Evolutionary conservation across 78 protist species (phyloP), one percentile per base, ranked within the genome.

Genomic region (Dictyostelium capitatum): DNA sequence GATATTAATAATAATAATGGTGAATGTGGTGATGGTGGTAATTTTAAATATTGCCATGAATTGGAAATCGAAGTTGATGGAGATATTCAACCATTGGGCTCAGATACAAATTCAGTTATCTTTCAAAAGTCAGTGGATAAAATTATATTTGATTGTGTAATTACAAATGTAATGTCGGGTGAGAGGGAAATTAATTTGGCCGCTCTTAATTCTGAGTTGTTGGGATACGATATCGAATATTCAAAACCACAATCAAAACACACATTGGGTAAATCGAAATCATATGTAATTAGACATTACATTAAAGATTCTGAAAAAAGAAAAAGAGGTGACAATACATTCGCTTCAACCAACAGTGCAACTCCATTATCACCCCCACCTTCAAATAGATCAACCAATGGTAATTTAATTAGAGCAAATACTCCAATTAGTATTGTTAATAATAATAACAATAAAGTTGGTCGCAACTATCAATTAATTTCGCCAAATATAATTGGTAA

Each of bases 241-340:
- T 62, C 70, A 62, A 62, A 62, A 62, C 70, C 70, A 62, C 70
- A 62, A 62, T 62, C 70, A 7, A 62, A 62, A 62, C 70, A 62
- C 2, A 23, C 70, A 3, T 37, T 62, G n/a, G 70, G 70, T 62
- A 62, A 62, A 62, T 17, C 28, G 0, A 62, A 32, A 62, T 62
- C 70, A 7, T 62, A 62, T 62, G 70, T 62, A 62, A 62, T 62
- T 62, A 62, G 70, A 11, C 70, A 62, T 62, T 62, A 62, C 28
- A 62, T 62, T 62, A 62, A 62, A 25, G 70, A 62, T 62, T 62
- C 70, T 25, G 70, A 62, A 62, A 62, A 62, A 62, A 62, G 70
- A 23, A 62, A 62, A 62, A n/a, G 70, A 62, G 43, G 20, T 0
- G 70, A 62, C n/a, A n/a, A n/a, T 62, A 1, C 70, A 8, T 62